A percentile compares a stretch with the other conserved stretches of the same genome.
phyloP scores from a whole-genome alignment of 768 basidiomycete species.

The Lentinula sp. region DNA sequence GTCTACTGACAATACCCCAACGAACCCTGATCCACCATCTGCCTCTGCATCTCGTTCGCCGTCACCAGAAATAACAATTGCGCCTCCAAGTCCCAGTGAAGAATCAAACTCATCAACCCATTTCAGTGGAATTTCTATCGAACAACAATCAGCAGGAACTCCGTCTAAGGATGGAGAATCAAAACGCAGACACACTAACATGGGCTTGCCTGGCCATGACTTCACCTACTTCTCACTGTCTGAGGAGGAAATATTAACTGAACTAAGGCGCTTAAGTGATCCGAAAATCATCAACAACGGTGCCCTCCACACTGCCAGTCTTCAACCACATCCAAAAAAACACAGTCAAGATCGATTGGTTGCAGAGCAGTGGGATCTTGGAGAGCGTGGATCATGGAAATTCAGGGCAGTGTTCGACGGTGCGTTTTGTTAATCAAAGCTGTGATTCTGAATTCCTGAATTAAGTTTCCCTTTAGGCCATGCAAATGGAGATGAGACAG shows the following conservation, averaged over 20 bases:
- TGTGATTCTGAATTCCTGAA: slow-evolving; percentile 25
- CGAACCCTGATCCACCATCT: background rate
- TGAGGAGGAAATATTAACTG: background rate
- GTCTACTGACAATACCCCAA: background rate
- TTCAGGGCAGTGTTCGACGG: slow-evolving; percentile 48
- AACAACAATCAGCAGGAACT: background rate
- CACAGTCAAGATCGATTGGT: slow-evolving; percentile 41
- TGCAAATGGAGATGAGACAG: slow-evolving; percentile 34
- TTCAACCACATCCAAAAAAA: slow-evolving; percentile 40
- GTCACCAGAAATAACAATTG: background rate
- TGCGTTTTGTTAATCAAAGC: slow-evolving; percentile 13
- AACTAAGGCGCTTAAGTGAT: background rate
- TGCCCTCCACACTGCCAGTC: slow-evolving; percentile 5
- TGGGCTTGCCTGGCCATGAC: background rate
- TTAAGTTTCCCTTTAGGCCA: background rate
- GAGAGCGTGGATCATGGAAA: slow-evolving; percentile 26
- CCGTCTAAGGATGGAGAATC: background rate
- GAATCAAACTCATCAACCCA: background rate
- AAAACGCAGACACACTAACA: background rate
- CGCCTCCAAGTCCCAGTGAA: background rate
- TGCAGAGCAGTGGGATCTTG: slow-evolving; percentile 21
- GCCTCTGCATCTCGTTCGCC: background rate
- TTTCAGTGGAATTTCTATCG: background rate
- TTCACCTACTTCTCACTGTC: background rate
- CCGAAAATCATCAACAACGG: background rate